Evolutionary conservation across 805 yeast species (phyloP).

Genomic region (Candida boleticola): DNA sequence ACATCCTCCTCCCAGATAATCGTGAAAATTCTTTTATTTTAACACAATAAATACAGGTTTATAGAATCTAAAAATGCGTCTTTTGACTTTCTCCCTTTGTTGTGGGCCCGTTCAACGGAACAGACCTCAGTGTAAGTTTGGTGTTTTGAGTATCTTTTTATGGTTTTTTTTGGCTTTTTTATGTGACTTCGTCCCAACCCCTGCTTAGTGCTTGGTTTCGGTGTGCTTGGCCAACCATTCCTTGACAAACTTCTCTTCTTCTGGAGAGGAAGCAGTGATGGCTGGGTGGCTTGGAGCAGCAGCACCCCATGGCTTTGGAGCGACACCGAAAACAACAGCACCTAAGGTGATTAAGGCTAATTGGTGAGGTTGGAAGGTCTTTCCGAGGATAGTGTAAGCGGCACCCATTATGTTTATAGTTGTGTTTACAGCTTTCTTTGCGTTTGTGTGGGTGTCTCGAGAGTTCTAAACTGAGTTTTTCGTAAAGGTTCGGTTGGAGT

Average conservation of each 20-base stretch:
- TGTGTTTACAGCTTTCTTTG: too few relatives aligned
- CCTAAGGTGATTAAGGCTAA: constrained; percentile 82
- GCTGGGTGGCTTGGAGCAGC: constrained; percentile 62
- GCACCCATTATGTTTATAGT: constrained; percentile 59
- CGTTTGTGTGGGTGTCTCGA: too few relatives aligned
- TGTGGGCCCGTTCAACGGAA: too few relatives aligned
- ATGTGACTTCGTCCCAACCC: too few relatives aligned
- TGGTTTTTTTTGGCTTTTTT: not conserved
- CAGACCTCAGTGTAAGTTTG: too few relatives aligned
- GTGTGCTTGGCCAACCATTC: constrained; percentile 59
- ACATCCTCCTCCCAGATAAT: not conserved
- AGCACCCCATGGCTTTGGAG: constrained; percentile 74
- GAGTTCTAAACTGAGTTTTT: too few relatives aligned
- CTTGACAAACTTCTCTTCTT: constrained; percentile 82
- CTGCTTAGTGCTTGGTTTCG: constrained; percentile 18
- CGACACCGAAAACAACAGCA: constrained; percentile 56
- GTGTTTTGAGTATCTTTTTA: too few relatives aligned
- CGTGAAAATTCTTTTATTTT: not conserved
- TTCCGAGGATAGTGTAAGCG: constrained; percentile 83
- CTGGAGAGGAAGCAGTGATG: constrained; percentile 75
- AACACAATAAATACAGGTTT: not conserved
- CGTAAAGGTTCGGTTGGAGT: too few relatives aligned
- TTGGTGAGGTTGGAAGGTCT: constrained; percentile 75
- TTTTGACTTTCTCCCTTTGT: too few relatives aligned
- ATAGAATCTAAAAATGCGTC: not conserved